phyloP scores from a whole-genome alignment of 2,329 filamentous ascomycete genomes.

The Penicillium verrucosum region DNA sequence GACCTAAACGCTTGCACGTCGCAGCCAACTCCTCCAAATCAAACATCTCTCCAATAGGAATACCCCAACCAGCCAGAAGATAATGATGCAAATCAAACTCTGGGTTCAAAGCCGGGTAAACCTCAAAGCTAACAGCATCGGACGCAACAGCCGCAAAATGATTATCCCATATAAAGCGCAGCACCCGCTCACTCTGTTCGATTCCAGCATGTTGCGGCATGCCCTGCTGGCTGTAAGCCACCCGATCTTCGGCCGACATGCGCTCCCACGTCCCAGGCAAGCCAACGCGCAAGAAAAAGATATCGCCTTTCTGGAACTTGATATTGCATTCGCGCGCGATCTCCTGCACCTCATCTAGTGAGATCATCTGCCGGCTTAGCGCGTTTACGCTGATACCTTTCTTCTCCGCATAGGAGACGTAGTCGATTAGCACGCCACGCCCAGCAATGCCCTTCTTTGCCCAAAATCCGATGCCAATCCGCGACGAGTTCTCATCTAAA shows the following conservation, averaged over 20 bases:
- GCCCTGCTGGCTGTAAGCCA: slow-evolving; percentile 30
- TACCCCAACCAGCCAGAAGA: slow-evolving; percentile 37
- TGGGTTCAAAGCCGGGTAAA: slow-evolving; percentile 40
- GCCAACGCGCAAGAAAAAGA: slow-evolving; percentile 41
- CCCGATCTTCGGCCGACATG: slow-evolving; percentile 29
- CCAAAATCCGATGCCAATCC: slow-evolving; percentile 40
- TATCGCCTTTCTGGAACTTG: slow-evolving; percentile 36
- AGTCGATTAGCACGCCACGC: slow-evolving; percentile 42
- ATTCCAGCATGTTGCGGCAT: slow-evolving; percentile 36
- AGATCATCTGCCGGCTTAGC: slow-evolving; percentile 32
- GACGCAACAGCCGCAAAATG: slow-evolving; percentile 59
- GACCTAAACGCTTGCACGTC: slow-evolving; percentile 31
- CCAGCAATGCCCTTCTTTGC: slow-evolving; percentile 40
- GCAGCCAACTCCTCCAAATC: slow-evolving; percentile 37
- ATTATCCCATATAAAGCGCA: slow-evolving; percentile 59
- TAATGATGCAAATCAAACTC: slow-evolving; percentile 39
- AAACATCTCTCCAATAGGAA: slow-evolving; percentile 43
- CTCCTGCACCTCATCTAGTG: slow-evolving; percentile 35
- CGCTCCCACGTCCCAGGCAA: slow-evolving; percentile 34
- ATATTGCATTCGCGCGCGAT: slow-evolving; percentile 38
- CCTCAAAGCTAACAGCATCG: slow-evolving; percentile 59
- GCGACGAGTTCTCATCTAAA: slow-evolving; percentile 28
- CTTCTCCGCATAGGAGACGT: slow-evolving; percentile 35
- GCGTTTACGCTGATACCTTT: slow-evolving; percentile 33
- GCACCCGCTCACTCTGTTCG: slow-evolving; percentile 41